phyloP scores from a whole-genome alignment of 169 alveolate species.

The Toxoplasma gondii region DNA sequence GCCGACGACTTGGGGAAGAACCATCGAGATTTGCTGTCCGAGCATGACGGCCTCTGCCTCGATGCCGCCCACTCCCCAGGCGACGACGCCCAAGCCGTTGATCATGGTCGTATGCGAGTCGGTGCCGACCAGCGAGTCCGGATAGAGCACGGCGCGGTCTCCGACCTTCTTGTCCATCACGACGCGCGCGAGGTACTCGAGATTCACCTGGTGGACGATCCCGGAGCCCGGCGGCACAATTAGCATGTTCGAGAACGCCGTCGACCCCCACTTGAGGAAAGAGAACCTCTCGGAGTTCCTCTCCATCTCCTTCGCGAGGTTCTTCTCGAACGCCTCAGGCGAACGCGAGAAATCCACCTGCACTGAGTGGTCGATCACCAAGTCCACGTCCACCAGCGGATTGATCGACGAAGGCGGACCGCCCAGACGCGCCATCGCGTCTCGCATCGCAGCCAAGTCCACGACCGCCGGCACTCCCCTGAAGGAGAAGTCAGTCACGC shows the following conservation, averaged over 20 bases:
- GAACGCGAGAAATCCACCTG: slow-evolving; percentile 91
- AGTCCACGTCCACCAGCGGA: slow-evolving; percentile 96
- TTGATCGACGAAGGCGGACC: slow-evolving; percentile 92
- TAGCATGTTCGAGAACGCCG: slow-evolving; percentile 92
- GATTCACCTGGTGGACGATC: slow-evolving; percentile 94
- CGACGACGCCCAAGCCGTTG: slow-evolving; percentile 96
- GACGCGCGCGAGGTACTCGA: slow-evolving; percentile 88
- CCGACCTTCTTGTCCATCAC: slow-evolving; percentile 73
- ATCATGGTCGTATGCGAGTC: slow-evolving; percentile 99
- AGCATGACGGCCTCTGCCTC: slow-evolving; percentile 99
- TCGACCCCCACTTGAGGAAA: slow-evolving; percentile 97
- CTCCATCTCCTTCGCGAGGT: slow-evolving; percentile 91
- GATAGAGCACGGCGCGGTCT: slow-evolving; percentile 82
- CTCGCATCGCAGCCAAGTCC: slow-evolving; percentile 98
- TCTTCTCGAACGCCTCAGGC: slow-evolving; percentile 78
- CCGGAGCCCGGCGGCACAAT: slow-evolving; percentile 98
- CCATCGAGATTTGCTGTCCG: slow-evolving; percentile 96
- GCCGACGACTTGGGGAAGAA: slow-evolving; percentile 96
- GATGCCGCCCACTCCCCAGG: slow-evolving; percentile 98
- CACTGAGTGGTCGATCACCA: slow-evolving; percentile 96
- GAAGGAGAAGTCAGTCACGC: slow-evolving; percentile 2
- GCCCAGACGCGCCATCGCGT: slow-evolving; percentile 92
- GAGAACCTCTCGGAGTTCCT: slow-evolving; percentile 94
- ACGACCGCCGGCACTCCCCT: slow-evolving; percentile 98
- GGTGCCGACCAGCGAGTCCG: slow-evolving; percentile 92